Base-by-base conservation (phyloP, 306 rosid genomes). In the Corylus heterophylla region DNA sequence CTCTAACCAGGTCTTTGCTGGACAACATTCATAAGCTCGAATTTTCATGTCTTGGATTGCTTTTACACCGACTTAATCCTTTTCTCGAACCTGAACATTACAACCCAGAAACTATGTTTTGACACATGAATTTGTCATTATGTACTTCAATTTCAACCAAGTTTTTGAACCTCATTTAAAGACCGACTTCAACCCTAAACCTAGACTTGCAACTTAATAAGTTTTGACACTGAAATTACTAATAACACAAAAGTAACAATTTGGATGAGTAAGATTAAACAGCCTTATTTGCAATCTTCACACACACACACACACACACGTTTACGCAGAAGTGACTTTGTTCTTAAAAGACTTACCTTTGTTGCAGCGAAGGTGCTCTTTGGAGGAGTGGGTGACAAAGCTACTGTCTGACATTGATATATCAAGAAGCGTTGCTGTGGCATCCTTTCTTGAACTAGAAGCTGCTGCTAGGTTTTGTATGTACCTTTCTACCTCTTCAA, bases 391-490 rank as follows among this genome's bases (percentile, higher is more conserved):
- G 99, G 85, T 93, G 85, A 88, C 88, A 61, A 92, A 90, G 87
- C 83, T 96, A 75, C 85, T 96, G 79, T 96, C 92, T 70, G 98
- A 96, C 87, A 91, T 93, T 82, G 92, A 90, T 85, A 63, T 90
- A 81, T 93, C 99, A 85, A 91, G 99, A 87, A 91, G 99, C 47
- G 86, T 91, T 86, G 89, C 85, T 29, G 98, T 93, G 81, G 99
- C 98, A 14, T 91, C 99, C 22, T 96, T 96, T 87, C 92, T 96
- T 47, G 99, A 93, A 85, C 92, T 96, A 73, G 99, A 96, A 87
- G 93, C 91, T 78, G 97, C 98, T 76, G 99, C 99, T 82, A 93
- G 99, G 86, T 88, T 94, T 81, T 88, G 99, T 96, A 96, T 74
- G 98, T 88, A 61, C 78, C 83, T 89, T 51, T 81, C 83, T 82